A percentile compares a stretch with the other conserved stretches of the same genome.
phyloP scores from a whole-genome alignment of 306 rosid genomes.

The Luffa acutangula region DNA sequence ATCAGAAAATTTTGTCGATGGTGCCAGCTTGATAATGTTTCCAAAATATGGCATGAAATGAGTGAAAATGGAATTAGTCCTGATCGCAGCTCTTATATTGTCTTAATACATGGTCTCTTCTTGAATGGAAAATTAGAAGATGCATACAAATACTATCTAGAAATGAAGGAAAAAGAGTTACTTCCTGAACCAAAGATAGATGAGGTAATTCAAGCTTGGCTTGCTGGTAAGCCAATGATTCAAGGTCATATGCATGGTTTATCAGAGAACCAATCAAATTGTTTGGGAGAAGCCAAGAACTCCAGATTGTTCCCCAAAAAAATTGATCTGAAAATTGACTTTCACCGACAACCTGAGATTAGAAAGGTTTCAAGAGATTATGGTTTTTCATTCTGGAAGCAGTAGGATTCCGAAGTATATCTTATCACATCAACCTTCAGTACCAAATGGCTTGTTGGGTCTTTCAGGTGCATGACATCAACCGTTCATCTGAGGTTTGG shows the following conservation, averaged over 20 bases:
- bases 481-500: neutral
- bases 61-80: constrained; percentile 42
- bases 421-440: neutral
- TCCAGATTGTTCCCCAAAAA: constrained; percentile 18
- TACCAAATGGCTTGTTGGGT: neutral
- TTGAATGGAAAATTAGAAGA: constrained; percentile 60
- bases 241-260: constrained; percentile 17
- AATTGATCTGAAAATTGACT: constrained; percentile 28
- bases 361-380: constrained; percentile 51
- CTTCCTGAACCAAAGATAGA: constrained; percentile 71
- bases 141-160: constrained; percentile 61
- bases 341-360: constrained; percentile 44
- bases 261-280: constrained; percentile 18
- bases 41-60: constrained; percentile 67
- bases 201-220: constrained; percentile 63
- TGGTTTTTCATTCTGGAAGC: constrained; percentile 76
- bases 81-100: constrained; percentile 74
- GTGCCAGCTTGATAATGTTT: constrained; percentile 60
- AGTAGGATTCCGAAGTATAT: constrained; percentile 20
- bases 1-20: constrained; percentile 80
- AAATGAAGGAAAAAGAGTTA: constrained; percentile 67
- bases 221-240: constrained; percentile 38
- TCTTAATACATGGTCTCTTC: constrained; percentile 81
- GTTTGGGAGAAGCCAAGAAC: constrained; percentile 17
- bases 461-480: neutral